These are phyloP conservation scores for Zymoseptoria passerinii DNA, from an alignment of 2,329 filamentous ascomycete genomes.

Conservation along the genomic window DNA sequence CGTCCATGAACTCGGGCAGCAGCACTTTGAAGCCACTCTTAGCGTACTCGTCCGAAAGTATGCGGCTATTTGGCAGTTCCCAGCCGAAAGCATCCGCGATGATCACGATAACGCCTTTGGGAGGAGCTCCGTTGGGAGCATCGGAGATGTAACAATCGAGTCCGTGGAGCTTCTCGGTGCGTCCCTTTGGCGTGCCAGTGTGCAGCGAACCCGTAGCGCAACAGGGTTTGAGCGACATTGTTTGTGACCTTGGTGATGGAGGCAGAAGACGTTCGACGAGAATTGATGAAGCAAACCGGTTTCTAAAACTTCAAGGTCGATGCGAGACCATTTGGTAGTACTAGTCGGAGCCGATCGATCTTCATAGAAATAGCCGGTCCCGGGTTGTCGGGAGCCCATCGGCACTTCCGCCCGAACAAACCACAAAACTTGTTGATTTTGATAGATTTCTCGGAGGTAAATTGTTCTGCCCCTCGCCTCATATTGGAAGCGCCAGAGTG, in stretches of 20 bases:
- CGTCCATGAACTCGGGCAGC: constrained; percentile 33
- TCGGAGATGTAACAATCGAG: constrained; percentile 32
- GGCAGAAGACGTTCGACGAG: neutral
- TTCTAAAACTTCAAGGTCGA: neutral
- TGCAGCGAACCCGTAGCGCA: constrained; percentile 32
- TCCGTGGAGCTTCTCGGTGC: constrained; percentile 29
- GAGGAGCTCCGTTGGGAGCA: constrained; percentile 23
- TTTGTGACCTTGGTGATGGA: constrained; percentile 4
- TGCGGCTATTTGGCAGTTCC: constrained; percentile 29
- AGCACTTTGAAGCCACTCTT: constrained; percentile 25
- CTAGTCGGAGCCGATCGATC: neutral
- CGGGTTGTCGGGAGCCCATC: neutral
- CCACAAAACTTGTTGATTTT: neutral
- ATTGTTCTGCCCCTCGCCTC: neutral
- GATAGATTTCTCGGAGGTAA: neutral
- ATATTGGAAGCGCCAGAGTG: neutral
- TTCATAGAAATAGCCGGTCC: neutral
- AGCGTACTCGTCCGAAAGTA: constrained; percentile 32
- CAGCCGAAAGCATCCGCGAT: constrained; percentile 34
- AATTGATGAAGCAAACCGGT: neutral
- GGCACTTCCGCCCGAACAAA: neutral
- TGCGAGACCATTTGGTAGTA: neutral
- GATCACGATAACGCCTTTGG: constrained; percentile 32
- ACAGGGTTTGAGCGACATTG: constrained; percentile 26
- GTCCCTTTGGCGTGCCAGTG: constrained; percentile 30